These are phyloP conservation scores for Dothideomycetidae sp. DNA, from an alignment of 2,329 filamentous ascomycete species.

Conservation along the genomic window DNA sequence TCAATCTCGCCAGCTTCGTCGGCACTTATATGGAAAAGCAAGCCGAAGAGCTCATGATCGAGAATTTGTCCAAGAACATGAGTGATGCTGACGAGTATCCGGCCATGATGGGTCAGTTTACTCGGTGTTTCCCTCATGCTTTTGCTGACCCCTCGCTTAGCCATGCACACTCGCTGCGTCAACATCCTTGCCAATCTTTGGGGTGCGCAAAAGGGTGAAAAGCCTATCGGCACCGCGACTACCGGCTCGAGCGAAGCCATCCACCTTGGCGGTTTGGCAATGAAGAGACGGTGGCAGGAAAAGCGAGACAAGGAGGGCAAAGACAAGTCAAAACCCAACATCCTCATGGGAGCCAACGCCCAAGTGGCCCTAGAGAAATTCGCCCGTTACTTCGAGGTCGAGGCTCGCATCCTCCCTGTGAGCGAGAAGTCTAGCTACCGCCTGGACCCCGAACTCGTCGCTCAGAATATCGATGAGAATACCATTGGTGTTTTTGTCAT, in stretches of 20 bases:
- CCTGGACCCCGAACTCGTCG: slow-evolving; percentile 49
- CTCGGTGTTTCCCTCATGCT: slow-evolving; percentile 40
- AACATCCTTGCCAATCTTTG: slow-evolving; percentile 55
- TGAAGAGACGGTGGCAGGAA: slow-evolving; percentile 64
- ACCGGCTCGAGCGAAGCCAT: slow-evolving; percentile 60
- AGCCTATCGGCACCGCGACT: slow-evolving; percentile 53
- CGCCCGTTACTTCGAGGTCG: slow-evolving; percentile 59
- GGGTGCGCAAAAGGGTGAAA: slow-evolving; percentile 47
- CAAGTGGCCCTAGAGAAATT: slow-evolving; percentile 63
- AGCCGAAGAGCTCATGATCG: slow-evolving; percentile 48
- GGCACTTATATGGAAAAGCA: slow-evolving; percentile 55
- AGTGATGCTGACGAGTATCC: slow-evolving; percentile 52
- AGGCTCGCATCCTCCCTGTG: slow-evolving; percentile 50
- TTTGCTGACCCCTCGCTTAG: slow-evolving; percentile 35
- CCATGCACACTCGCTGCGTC: slow-evolving; percentile 55
- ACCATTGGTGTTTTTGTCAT: slow-evolving; percentile 66
- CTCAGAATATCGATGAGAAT: slow-evolving; percentile 57
- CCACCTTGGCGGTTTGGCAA: slow-evolving; percentile 54
- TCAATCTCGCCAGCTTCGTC: slow-evolving; percentile 58
- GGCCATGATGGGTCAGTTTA: slow-evolving; percentile 28
- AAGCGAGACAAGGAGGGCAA: slow-evolving; percentile 46
- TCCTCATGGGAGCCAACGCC: slow-evolving; percentile 60
- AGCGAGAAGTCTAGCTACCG: slow-evolving; percentile 45
- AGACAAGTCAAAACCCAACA: slow-evolving; percentile 51
- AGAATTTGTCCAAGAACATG: slow-evolving; percentile 58